Base-by-base conservation (phyloP, 2,329 filamentous ascomycete species). In the Colletotrichum brevisporum region DNA sequence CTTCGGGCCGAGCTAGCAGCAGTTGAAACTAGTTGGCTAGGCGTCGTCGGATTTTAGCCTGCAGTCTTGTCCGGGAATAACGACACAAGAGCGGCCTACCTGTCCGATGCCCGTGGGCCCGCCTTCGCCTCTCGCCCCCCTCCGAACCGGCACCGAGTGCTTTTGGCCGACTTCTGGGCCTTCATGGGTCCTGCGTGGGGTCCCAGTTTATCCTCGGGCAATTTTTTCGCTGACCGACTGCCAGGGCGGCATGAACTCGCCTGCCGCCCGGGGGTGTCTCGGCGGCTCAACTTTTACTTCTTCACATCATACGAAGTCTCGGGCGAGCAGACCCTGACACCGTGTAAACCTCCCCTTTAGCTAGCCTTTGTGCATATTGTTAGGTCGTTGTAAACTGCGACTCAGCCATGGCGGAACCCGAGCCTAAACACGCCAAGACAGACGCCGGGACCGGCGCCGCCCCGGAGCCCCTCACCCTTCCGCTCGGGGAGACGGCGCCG, bases 391-490 rank as follows among this genome's bases (percentile, higher is more conserved):
- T 31, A 31, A 31, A 16, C 41, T 43, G 41, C 41, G 9, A 8
- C 27, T 31, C 41, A 18, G 47, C 18, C 47, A 64, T 65, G 66
- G 61, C 48, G 6, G 61, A 50, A 59, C 15, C 54, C 36, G 59
- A 68, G 41, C 15, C 48, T 43, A 59, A 68, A 45, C n/a, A 39
- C 31, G 60, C 55, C 51, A 43, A 26, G 31, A 57, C 39, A 8
- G 18, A 59, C 18, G 5, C 58, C 59, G 53, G 51, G 43, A 16
- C 60, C 65, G 48, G 27, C 31, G 21, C n/a, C 54, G 54, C 39
- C 27, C 55, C 51, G 51, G 67, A 69, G 56, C 51, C 51, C 21
- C 67, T 69, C 18, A 62, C 47, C 12, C 26, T 67, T 6, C 63
- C 67, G 24, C 16, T 69, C 24, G 56, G 18, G 18, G 55, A 45